Evolutionary conservation across 2,329 filamentous ascomycete genomes (phyloP).

Genomic region (Exophiala viscosa): DNA sequence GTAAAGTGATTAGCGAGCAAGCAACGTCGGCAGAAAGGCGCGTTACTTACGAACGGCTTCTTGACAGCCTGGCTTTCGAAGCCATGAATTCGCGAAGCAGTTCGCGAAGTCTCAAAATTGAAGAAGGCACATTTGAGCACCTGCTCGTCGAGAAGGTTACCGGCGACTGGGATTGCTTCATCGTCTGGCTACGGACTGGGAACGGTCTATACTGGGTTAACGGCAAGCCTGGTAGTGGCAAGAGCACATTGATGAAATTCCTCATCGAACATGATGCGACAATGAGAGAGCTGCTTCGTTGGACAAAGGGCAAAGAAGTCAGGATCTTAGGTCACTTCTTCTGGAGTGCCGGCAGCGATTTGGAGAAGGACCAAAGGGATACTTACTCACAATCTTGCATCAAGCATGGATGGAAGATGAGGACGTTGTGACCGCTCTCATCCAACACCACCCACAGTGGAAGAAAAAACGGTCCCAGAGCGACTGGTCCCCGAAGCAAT

Average conservation of each 20-base stretch:
- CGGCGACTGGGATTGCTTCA: neutral
- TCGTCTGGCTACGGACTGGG: neutral
- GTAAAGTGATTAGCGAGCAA: no score
- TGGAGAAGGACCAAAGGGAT: conserved; percentile 11
- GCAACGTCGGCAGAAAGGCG: no score
- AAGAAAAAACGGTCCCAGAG: no score
- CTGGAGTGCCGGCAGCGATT: conserved; percentile 2
- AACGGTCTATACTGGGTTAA: conserved; percentile 6
- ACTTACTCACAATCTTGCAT: conserved; percentile 4
- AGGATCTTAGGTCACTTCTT: conserved; percentile 4
- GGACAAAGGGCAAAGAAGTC: neutral
- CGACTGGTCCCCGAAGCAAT: no score
- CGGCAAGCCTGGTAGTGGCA: conserved; percentile 15
- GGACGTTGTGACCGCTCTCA: no score
- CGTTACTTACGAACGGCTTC: no score
- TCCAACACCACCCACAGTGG: neutral
- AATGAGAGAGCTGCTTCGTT: neutral
- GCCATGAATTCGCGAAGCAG: no score
- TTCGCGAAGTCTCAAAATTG: no score
- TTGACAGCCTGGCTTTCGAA: no score
- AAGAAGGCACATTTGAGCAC: no score
- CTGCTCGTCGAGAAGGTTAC: no score
- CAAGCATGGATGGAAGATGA: neutral
- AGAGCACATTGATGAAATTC: conserved; percentile 17
- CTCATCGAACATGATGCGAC: neutral